Evolutionary conservation across 768 basidiomycete species (phyloP).

Genomic region (Hemileccinum rubropunctum): DNA sequence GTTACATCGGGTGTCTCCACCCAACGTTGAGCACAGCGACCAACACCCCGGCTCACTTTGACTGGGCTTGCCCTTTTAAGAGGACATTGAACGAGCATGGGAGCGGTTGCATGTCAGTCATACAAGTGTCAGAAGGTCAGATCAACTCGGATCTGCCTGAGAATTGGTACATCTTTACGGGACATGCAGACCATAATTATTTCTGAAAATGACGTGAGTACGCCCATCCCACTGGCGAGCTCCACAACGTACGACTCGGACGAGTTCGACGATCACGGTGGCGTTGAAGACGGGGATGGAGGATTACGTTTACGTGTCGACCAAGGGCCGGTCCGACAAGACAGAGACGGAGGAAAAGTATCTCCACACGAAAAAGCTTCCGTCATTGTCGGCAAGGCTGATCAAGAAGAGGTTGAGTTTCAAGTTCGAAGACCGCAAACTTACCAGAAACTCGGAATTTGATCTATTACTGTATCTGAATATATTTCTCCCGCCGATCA

Average conservation of each 20-base stretch:
- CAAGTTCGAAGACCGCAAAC: slow-evolving; percentile 32
- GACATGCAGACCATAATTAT: slow-evolving; percentile 14
- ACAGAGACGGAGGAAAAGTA: slow-evolving; percentile 27
- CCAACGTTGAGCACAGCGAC: no score
- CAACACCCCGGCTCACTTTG: no score
- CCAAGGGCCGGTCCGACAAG: slow-evolving; percentile 13
- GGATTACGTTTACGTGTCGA: slow-evolving; percentile 22
- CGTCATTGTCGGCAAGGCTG: slow-evolving; percentile 31
- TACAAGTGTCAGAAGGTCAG: slow-evolving; percentile 16
- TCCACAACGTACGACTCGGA: slow-evolving; percentile 5
- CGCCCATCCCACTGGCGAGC: slow-evolving; percentile 15
- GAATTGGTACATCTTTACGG: slow-evolving; percentile 18
- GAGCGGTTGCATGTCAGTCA: slow-evolving; percentile 17
- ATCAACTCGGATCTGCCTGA: slow-evolving; percentile 31
- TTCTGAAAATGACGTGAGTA: slow-evolving; percentile 19
- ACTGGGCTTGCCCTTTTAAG: no score
- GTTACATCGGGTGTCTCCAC: no score
- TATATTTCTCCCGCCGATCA: slow-evolving; percentile 33
- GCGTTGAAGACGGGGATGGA: not conserved
- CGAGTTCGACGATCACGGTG: not conserved
- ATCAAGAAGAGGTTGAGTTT: slow-evolving; percentile 31
- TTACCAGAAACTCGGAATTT: slow-evolving; percentile 21
- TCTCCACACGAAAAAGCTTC: slow-evolving; percentile 19
- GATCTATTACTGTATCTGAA: slow-evolving; percentile 34
- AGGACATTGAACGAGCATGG: slow-evolving; percentile 5